phyloP scores from a whole-genome alignment of 768 basidiomycete species.

The Suillus weaverae region DNA sequence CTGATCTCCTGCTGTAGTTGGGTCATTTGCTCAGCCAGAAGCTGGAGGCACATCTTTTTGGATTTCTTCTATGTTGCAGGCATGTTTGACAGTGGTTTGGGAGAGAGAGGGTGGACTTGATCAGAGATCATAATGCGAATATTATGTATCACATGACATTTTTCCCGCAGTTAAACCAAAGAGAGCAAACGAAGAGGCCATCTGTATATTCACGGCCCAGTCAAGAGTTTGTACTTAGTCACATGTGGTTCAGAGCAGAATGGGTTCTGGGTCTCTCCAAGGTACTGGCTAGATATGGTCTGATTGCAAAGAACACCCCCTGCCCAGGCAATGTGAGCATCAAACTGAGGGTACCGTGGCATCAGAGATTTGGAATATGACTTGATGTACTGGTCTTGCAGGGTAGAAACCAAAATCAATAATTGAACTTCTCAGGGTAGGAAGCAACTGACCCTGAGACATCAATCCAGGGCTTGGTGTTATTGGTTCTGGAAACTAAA shows the following conservation, averaged over 20 bases:
- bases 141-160: too few relatives aligned
- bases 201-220: too few relatives aligned
- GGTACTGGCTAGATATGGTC: slow-evolving; percentile 38
- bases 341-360: slow-evolving; percentile 34
- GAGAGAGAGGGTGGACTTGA: too few relatives aligned
- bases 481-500: too few relatives aligned
- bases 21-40: not conserved
- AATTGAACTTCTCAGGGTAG: too few relatives aligned
- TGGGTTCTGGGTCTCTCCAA: slow-evolving; percentile 53
- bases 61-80: not conserved
- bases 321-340: slow-evolving; percentile 41
- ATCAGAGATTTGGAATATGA: slow-evolving; percentile 20
- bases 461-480: too few relatives aligned
- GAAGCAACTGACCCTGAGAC: too few relatives aligned
- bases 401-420: slow-evolving; percentile 37
- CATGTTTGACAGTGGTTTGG: too few relatives aligned
- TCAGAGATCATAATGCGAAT: too few relatives aligned
- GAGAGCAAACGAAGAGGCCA: too few relatives aligned
- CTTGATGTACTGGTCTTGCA: slow-evolving; percentile 35
- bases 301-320: slow-evolving; percentile 41
- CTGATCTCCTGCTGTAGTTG: not conserved
- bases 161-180: too few relatives aligned
- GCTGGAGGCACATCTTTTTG: not conserved
- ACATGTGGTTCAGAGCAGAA: slow-evolving; percentile 53
- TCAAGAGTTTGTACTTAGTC: too few relatives aligned